Evolutionary conservation across 306 rosid species (phyloP).

Genomic region (Prunus mongolica): DNA sequence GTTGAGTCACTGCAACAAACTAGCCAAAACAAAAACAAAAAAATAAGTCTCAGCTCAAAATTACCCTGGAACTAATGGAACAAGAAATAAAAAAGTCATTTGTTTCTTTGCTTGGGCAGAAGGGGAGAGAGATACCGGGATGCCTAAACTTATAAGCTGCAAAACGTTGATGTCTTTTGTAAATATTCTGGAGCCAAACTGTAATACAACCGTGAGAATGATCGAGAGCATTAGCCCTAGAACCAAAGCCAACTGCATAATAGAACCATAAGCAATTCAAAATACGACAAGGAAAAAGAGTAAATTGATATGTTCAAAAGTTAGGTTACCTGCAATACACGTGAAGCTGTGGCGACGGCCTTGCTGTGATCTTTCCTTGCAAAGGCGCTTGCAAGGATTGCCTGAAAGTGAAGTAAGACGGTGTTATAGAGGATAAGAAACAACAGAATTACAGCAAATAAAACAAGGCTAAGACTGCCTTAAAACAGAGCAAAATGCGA

Average conservation of each 20-base stretch:
- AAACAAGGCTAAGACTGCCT: background rate
- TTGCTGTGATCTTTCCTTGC: conserved; percentile 67
- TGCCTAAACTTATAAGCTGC: conserved; percentile 32
- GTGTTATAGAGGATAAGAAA: background rate
- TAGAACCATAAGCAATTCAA: background rate
- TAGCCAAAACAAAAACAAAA: conserved; percentile 16
- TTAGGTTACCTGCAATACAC: conserved; percentile 60
- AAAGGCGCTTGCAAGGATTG: conserved; percentile 86
- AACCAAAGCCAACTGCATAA: conserved; percentile 36
- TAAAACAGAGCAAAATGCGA: background rate
- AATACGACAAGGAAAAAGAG: background rate
- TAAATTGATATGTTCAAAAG: background rate
- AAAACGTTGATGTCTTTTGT: conserved; percentile 25
- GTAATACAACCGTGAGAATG: conserved; percentile 16
- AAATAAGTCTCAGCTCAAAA: conserved; percentile 7
- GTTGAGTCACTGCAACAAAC: conserved; percentile 87
- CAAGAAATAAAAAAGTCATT: background rate
- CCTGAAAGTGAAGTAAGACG: conserved; percentile 35
- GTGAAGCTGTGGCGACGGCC: conserved; percentile 61
- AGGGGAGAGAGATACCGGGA: conserved; percentile 24
- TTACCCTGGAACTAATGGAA: background rate
- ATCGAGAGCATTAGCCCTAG: conserved; percentile 27
- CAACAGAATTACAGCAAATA: background rate
- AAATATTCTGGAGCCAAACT: conserved; percentile 27
- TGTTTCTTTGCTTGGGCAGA: conserved; percentile 1